phyloP scores from a whole-genome alignment of 1,284 basidiomycete genomes.

The Phlebopus sp. region DNA sequence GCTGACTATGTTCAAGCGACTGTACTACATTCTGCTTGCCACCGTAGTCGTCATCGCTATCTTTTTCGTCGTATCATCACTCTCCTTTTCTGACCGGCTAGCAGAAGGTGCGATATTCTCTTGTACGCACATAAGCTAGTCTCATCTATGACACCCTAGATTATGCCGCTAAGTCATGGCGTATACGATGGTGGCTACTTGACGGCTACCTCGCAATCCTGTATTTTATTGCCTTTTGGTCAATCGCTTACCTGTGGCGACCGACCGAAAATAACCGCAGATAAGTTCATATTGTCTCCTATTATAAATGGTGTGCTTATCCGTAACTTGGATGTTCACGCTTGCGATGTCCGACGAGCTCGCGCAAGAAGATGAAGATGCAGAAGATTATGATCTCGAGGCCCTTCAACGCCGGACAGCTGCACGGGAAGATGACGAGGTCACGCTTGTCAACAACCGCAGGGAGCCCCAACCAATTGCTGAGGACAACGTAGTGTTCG shows the following conservation, averaged over 20 bases:
- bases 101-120: conserved; percentile 65
- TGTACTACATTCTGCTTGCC: conserved; percentile 86
- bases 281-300: conserved; percentile 44
- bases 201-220: conserved; percentile 93
- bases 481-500: conserved; percentile 84
- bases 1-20: conserved; percentile 78
- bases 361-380: conserved; percentile 88
- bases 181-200: conserved; percentile 90
- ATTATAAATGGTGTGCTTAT: conserved; percentile 21
- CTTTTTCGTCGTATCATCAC: conserved; percentile 91
- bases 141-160: conserved; percentile 44
- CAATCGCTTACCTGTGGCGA: conserved; percentile 91
- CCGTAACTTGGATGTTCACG: conserved; percentile 41
- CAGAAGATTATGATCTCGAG: conserved; percentile 89
- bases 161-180: conserved; percentile 94
- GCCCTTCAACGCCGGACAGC: conserved; percentile 56
- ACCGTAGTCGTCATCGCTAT: conserved; percentile 81
- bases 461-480: conserved; percentile 45
- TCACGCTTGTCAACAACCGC: conserved; percentile 60
- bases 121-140: background rate
- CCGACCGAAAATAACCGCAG: conserved; percentile 91
- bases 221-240: conserved; percentile 77
- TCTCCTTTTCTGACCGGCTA: conserved; percentile 87
- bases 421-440: conserved; percentile 56
- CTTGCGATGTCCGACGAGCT: conserved; percentile 84